Percentiles rank a stretch among this genome's conserved stretches.
Conservation (phyloP, 1,284 basidiomycete genomes). For the Austroboletus novae-zelandiae region DNA sequence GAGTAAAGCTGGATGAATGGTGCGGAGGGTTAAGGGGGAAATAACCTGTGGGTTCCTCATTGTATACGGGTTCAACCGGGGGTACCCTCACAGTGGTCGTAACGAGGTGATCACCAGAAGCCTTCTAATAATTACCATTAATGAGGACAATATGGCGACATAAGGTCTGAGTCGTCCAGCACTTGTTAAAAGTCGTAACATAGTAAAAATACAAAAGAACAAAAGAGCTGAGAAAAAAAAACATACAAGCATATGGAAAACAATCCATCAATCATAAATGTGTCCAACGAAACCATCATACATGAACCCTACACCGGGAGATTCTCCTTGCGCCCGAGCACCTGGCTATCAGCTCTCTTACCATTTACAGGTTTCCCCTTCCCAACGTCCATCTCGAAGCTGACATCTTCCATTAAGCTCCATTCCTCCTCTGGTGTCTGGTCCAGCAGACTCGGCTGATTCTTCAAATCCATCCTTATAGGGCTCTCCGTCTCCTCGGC, state of each 20-base stretch:
- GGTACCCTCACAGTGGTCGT: too few relatives aligned
- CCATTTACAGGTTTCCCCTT: conserved; percentile 14
- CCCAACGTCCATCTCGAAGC: conserved; percentile 43
- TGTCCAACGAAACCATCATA: not conserved
- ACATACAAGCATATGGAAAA: conserved; percentile 18
- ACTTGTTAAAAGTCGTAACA: not conserved
- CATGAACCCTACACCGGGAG: conserved; percentile 11
- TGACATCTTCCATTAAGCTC: conserved; percentile 50
- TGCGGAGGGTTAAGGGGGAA: too few relatives aligned
- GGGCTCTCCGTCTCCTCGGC: conserved; percentile 43
- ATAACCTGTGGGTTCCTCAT: too few relatives aligned
- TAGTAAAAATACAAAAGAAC: not conserved
- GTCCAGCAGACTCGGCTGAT: conserved; percentile 58
- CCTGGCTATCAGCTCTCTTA: conserved; percentile 7
- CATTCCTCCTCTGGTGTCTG: conserved; percentile 60
- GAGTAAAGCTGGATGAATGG: too few relatives aligned
- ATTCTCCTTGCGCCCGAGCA: conserved; percentile 27
- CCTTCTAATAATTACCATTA: too few relatives aligned
- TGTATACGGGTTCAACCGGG: too few relatives aligned
- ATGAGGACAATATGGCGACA: too few relatives aligned
- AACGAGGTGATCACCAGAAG: too few relatives aligned
- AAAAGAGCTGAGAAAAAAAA: not conserved
- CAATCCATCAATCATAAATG: conserved; percentile 3
- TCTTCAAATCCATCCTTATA: conserved; percentile 42
- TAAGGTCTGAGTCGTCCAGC: not conserved